Conservation (phyloP, 768 basidiomycete species). For the Suillus variegatus region DNA sequence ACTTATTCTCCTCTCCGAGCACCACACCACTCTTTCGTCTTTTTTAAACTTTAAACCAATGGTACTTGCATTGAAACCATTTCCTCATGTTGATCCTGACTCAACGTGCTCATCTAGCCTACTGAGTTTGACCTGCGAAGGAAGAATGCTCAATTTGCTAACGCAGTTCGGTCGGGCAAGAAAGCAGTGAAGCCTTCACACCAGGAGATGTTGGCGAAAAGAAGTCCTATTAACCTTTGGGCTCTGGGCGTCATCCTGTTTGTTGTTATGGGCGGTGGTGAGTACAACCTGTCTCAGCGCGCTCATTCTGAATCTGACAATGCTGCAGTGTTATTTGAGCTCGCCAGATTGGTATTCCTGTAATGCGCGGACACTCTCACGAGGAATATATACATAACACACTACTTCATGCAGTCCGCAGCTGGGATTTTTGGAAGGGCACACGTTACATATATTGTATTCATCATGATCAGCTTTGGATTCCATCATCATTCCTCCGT, state of each 20-base stretch:
- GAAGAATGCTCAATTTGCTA: constrained; percentile 80
- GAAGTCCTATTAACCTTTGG: constrained; percentile 75
- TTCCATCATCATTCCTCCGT: constrained; percentile 7
- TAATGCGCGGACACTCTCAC: constrained; percentile 29
- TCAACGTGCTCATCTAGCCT: constrained; percentile 44
- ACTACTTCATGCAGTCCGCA: not conserved
- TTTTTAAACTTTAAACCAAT: constrained; percentile 20
- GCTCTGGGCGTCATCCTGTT: constrained; percentile 74
- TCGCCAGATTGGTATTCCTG: constrained; percentile 66
- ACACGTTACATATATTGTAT: constrained; percentile 7
- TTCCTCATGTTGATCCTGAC: not conserved
- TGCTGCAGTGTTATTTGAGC: constrained; percentile 69
- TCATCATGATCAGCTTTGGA: constrained; percentile 11
- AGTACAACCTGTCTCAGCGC: constrained; percentile 24
- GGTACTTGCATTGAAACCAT: constrained; percentile 25
- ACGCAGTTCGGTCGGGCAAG: constrained; percentile 71
- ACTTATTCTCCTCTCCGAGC: constrained; percentile 7
- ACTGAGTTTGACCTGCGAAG: constrained; percentile 83
- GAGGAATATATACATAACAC: not conserved
- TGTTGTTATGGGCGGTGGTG: constrained; percentile 80
- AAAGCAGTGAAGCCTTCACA: constrained; percentile 72
- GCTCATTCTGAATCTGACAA: constrained; percentile 9
- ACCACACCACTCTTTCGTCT: constrained; percentile 32
- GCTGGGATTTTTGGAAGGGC: not conserved
- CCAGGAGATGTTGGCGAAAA: constrained; percentile 68